These are phyloP conservation scores for Leersia perrieri DNA, from an alignment of 176 grass and related monocot genomes.

Conservation along the genomic window DNA sequence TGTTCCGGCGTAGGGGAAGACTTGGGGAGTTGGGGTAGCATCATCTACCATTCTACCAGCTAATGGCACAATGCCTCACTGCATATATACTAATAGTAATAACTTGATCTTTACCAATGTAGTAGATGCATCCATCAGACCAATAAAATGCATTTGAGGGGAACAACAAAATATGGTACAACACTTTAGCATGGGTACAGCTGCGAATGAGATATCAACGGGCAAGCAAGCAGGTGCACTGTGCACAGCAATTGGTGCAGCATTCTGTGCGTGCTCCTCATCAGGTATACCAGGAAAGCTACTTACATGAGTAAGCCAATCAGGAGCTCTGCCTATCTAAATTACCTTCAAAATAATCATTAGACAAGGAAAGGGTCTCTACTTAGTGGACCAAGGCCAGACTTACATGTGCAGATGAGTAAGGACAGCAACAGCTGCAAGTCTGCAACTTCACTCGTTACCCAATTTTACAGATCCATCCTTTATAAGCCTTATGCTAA, in stretches of 20 bases:
- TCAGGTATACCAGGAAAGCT: conserved; percentile 17
- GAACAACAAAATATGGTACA: conserved; percentile 53
- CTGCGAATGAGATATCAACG: conserved; percentile 17
- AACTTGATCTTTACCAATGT: background rate
- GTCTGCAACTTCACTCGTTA: conserved; percentile 43
- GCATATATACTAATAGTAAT: background rate
- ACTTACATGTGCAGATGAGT: conserved; percentile 10
- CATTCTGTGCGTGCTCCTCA: conserved; percentile 25
- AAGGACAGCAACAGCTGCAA: conserved; percentile 24
- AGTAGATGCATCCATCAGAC: conserved; percentile 14
- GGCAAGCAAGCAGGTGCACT: conserved; percentile 18
- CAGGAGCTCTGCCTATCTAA: conserved; percentile 51
- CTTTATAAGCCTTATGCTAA: conserved; percentile 73
- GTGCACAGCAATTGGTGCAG: conserved; percentile 29
- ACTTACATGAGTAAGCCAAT: conserved; percentile 66
- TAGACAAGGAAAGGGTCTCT: conserved; percentile 25
- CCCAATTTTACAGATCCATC: conserved; percentile 78
- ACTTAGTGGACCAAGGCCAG: conserved; percentile 29
- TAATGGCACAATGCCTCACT: no score
- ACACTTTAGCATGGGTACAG: conserved; percentile 42
- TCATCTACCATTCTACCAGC: no score
- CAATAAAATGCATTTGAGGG: conserved; percentile 38
- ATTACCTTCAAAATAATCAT: conserved; percentile 64
- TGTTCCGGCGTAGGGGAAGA: background rate
- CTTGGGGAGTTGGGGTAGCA: no score